Evolutionary conservation across 1,284 basidiomycete species (phyloP), one percentile per base, ranked within the genome.

Genomic region (Kalmanozyma brasiliensis): DNA sequence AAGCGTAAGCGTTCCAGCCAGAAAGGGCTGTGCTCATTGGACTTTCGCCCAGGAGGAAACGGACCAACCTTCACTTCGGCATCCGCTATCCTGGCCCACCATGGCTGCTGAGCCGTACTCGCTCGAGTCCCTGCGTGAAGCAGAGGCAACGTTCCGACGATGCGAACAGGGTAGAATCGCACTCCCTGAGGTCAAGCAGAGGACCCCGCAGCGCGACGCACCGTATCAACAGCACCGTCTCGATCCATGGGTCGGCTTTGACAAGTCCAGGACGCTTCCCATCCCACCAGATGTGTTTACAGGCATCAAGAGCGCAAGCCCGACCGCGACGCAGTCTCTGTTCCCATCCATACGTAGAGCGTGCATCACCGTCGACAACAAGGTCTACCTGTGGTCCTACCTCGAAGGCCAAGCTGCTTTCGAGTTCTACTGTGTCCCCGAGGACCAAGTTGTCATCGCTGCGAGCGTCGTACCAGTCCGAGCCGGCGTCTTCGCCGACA

Each of bases 381-480:
- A 92, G 76, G 86, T 99, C 36, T 93, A 96, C 79, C 85, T 99
- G 24, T 98, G 96, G 96, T 93, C 98, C 83, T 99, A 98, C 83
- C 85, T 89, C 46, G 92, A 96, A 78, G 92, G 92, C 90, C 91
- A 91, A 19, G 88, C 91, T 82, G 91, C 92, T 79, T 88, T 94
- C 74, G 89, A 88, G 75, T 92, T 93, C 22, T 96, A 92, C 80
- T 89, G 91, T 58, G 92, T 96, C 81, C 91, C 95, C 77, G 88
- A 90, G n/a, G 91, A 94, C 73, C 65, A 77, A 55, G 87, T 91
- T 37, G 96, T 99, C 71, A 89, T 91, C 22, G 87, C 91, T 74
- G 82, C 82, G 5, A 79, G 77, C 17, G 69, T 84, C 8, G 80
- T 82, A 6, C 70, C 67, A 37, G 82, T 81, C 8, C 77, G 77